These are phyloP conservation scores for Centrapalus pauciflorus DNA, from an alignment of 129 eudicot species.

Conservation along the genomic window DNA sequence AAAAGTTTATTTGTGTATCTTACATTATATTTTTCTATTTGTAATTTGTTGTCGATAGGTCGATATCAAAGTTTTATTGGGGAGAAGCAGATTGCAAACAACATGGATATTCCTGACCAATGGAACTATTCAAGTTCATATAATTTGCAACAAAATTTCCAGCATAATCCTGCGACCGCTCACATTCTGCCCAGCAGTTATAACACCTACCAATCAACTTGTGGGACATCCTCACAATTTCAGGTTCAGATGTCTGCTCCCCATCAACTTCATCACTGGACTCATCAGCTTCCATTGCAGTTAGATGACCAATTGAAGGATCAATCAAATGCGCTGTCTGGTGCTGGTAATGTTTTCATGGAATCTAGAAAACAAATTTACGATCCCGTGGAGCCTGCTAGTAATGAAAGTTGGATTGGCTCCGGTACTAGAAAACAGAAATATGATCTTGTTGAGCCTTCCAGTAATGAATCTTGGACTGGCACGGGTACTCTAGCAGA, in stretches of 20 bases:
- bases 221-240: neutral
- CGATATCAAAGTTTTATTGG: neutral
- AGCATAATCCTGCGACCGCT: constrained; percentile 7
- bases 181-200: neutral
- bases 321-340: constrained; percentile 17
- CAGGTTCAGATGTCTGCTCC: constrained; percentile 8
- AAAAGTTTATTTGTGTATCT: neutral
- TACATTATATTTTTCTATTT: neutral
- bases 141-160: constrained; percentile 1
- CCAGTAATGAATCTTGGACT: neutral
- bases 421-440: too few species aligned
- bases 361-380: constrained; percentile 19
- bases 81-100: neutral
- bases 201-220: constrained; percentile 6
- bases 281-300: constrained; percentile 15
- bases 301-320: too few species aligned
- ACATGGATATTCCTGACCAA: neutral
- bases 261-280: constrained; percentile 5
- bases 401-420: too few species aligned
- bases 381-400: too few species aligned
- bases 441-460: neutral
- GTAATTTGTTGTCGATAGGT: neutral
- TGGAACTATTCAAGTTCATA: neutral
- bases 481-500: constrained; percentile 14
- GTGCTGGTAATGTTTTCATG: too few species aligned